These are phyloP conservation scores for Pseudonitzschia multiseries DNA, from an alignment of 108 stramenopile species.

Conservation along the genomic window DNA sequence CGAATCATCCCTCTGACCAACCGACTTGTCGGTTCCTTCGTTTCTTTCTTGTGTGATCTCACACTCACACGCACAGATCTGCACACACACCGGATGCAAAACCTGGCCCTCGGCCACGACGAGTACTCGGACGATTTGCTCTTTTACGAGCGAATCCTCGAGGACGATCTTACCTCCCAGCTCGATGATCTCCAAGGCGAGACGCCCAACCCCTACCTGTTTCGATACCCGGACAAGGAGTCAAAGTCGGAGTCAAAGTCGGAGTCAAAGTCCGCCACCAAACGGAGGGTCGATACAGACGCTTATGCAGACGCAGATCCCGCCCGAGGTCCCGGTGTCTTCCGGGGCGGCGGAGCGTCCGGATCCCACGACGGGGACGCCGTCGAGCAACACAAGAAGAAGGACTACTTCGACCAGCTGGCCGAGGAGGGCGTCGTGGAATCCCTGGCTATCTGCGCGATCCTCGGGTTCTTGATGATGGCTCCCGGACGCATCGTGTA, in stretches of 20 bases:
- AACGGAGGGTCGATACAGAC: too few relatives aligned
- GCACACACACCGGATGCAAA: conserved; percentile 22
- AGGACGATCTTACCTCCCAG: conserved; percentile 30
- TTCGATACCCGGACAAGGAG: conserved; percentile 5
- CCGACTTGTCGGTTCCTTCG: neutral
- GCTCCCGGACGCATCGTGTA: conserved; percentile 2
- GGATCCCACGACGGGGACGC: conserved; percentile 14
- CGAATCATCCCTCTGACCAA: too few relatives aligned
- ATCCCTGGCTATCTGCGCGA: conserved; percentile 28
- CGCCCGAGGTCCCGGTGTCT: neutral
- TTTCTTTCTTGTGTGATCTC: neutral
- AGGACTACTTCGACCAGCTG: conserved; percentile 14
- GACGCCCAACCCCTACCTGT: conserved; percentile 20
- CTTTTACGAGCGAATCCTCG: conserved; percentile 17
- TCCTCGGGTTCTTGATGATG: conserved; percentile 26
- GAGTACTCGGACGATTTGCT: conserved; percentile 4
- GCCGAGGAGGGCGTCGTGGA: conserved; percentile 32
- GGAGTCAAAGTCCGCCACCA: neutral
- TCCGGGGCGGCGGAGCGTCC: conserved; percentile 24
- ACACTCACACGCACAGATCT: conserved; percentile 11
- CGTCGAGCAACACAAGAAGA: neutral
- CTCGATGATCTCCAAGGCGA: conserved; percentile 14
- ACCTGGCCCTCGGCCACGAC: neutral
- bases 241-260: too few relatives aligned
- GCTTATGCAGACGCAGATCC: too few relatives aligned